Percentiles rank a stretch among this genome's conserved stretches.
phyloP scores from a whole-genome alignment of 2,329 filamentous ascomycete species.

The Nectriaceae sp. region DNA sequence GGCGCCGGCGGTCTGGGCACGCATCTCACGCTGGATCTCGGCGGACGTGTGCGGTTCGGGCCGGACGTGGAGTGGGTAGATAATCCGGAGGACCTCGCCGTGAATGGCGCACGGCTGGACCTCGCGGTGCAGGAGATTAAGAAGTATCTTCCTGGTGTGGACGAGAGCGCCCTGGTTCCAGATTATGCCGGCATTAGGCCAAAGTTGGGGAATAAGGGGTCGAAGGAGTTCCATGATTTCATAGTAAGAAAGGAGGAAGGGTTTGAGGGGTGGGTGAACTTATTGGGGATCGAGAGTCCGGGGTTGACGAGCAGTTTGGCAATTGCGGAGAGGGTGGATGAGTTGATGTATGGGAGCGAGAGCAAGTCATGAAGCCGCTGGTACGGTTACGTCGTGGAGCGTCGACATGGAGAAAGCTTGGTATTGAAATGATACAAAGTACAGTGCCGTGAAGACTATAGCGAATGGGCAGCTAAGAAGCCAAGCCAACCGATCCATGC shows the following conservation, averaged over 20 bases:
- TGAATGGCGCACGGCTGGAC: constrained; percentile 62
- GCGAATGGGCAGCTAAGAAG: constrained; percentile 12
- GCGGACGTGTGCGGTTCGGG: constrained; percentile 83
- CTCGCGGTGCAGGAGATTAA: constrained; percentile 74
- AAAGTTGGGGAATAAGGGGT: constrained; percentile 67
- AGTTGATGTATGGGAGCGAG: constrained; percentile 46
- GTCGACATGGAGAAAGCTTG: not conserved
- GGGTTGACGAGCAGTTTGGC: constrained; percentile 86
- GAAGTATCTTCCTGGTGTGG: constrained; percentile 75
- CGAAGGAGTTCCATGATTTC: constrained; percentile 81
- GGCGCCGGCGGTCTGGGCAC: constrained; percentile 86
- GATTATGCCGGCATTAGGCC: constrained; percentile 94
- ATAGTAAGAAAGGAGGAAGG: constrained; percentile 76
- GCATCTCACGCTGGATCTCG: constrained; percentile 88
- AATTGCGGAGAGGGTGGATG: constrained; percentile 74
- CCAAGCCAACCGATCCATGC: too few species aligned
- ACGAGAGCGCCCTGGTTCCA: constrained; percentile 64
- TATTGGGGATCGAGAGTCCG: constrained; percentile 91
- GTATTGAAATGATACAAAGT: not conserved
- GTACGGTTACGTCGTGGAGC: too few species aligned
- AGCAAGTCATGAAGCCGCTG: constrained; percentile 2
- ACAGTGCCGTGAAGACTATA: constrained; percentile 10
- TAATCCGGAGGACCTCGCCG: constrained; percentile 66
- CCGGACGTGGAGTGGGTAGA: constrained; percentile 95
- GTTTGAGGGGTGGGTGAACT: constrained; percentile 80